Conservation (phyloP, 164 flowering plant genomes). For the Cinnamomum chago region DNA sequence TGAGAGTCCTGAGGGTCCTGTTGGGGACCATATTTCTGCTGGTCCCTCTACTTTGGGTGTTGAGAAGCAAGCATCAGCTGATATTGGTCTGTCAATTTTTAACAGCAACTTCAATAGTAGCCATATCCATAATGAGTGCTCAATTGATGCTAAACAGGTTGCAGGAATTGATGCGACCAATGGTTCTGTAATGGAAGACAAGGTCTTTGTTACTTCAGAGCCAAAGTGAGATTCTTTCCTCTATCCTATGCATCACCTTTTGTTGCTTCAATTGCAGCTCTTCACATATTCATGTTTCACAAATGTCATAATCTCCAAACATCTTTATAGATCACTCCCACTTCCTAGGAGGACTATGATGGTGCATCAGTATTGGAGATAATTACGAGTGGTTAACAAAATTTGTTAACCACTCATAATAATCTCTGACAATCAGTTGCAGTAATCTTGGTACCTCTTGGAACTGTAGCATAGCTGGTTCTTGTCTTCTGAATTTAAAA, state of each 20-base stretch:
- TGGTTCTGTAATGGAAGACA: conserved; percentile 43
- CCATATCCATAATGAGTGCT: conserved; percentile 26
- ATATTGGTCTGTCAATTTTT: conserved; percentile 55
- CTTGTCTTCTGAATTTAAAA: conserved; percentile 11
- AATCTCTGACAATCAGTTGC: too few species aligned
- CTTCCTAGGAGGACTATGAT: too few species aligned
- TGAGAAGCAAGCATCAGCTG: conserved; percentile 40
- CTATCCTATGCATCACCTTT: not conserved
- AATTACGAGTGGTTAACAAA: too few species aligned
- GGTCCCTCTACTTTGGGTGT: conserved; percentile 35
- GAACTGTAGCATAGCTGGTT: conserved; percentile 3
- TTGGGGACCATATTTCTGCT: conserved; percentile 21
- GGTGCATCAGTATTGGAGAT: too few species aligned
- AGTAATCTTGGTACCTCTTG: not conserved
- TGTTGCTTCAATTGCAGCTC: not conserved
- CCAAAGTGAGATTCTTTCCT: conserved; percentile 17
- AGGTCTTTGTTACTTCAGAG: conserved; percentile 13
- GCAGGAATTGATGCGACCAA: conserved; percentile 62
- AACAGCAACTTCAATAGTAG: conserved; percentile 27
- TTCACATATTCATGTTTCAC: not conserved
- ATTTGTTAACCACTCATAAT: too few species aligned
- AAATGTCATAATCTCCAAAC: not conserved
- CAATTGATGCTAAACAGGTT: conserved; percentile 42
- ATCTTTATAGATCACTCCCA: too few species aligned
- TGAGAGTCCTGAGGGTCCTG: conserved; percentile 38